These are phyloP conservation scores for Trichoderma breve DNA, from an alignment of 2,329 filamentous ascomycete genomes.

Conservation along the genomic window DNA sequence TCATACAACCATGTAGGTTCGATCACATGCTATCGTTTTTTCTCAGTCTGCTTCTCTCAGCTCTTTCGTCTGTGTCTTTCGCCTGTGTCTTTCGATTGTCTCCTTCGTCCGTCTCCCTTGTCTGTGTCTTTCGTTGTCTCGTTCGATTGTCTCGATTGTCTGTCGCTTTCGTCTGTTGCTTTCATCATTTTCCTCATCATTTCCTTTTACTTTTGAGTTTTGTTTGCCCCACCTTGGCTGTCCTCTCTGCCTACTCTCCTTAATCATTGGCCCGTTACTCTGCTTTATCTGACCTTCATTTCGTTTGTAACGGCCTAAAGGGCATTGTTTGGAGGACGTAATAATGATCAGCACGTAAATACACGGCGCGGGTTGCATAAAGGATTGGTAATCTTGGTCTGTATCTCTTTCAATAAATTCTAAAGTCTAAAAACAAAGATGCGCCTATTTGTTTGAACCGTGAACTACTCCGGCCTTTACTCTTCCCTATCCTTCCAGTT, in stretches of 20 bases:
- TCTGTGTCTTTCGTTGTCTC: no score
- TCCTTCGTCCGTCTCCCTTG: no score
- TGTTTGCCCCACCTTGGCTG: neutral
- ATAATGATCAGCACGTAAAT: neutral
- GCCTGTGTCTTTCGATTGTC: no score
- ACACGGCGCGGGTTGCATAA: neutral
- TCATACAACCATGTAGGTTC: neutral
- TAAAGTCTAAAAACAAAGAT: neutral
- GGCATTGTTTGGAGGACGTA: neutral
- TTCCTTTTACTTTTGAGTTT: neutral
- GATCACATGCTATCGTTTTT: no score
- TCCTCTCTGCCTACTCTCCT: neutral
- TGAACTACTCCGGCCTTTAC: neutral
- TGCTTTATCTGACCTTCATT: neutral
- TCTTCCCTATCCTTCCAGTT: constrained; percentile 13
- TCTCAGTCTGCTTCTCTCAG: no score
- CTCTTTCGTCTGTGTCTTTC: no score
- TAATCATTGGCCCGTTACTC: neutral
- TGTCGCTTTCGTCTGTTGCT: no score
- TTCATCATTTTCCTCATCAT: neutral
- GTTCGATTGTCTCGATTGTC: no score
- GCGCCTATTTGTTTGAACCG: neutral
- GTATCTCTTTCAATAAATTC: neutral
- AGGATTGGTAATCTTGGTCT: neutral
- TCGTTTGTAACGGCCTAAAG: neutral